Conservation (phyloP, 23 red algal species). For the Gracilaria vermiculophylla region DNA sequence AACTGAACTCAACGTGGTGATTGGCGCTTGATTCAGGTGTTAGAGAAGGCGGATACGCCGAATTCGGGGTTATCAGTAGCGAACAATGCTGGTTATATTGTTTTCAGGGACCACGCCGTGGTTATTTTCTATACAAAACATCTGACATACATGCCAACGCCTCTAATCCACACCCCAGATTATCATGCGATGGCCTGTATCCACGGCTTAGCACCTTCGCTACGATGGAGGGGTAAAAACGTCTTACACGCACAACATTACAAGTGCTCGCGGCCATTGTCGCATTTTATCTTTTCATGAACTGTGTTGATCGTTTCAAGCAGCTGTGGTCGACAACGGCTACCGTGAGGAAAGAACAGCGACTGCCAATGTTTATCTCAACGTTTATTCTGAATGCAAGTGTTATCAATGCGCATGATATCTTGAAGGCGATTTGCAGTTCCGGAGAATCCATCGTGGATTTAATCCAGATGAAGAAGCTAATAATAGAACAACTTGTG, state of each 20-base stretch:
- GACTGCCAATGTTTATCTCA: neutral
- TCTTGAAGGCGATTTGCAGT: neutral
- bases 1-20: neutral
- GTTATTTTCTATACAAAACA: constrained; percentile 13
- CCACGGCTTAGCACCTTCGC: neutral
- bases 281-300: constrained; percentile 6
- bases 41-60: neutral
- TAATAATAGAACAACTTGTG: too few relatives aligned
- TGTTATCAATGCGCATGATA: neutral
- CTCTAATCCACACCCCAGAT: neutral
- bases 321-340: neutral
- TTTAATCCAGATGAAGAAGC: too few relatives aligned
- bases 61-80: neutral
- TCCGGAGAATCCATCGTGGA: neutral
- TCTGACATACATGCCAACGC: neutral
- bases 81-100: neutral
- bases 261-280: neutral
- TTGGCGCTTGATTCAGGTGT: neutral
- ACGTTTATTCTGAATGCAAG: neutral
- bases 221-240: neutral
- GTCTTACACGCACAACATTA: neutral
- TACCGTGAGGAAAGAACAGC: neutral
- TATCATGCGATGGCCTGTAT: neutral
- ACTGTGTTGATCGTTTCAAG: constrained; percentile 1
- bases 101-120: neutral